phyloP scores from a whole-genome alignment of 2,329 filamentous ascomycete species.

The Talaromyces islandicus region DNA sequence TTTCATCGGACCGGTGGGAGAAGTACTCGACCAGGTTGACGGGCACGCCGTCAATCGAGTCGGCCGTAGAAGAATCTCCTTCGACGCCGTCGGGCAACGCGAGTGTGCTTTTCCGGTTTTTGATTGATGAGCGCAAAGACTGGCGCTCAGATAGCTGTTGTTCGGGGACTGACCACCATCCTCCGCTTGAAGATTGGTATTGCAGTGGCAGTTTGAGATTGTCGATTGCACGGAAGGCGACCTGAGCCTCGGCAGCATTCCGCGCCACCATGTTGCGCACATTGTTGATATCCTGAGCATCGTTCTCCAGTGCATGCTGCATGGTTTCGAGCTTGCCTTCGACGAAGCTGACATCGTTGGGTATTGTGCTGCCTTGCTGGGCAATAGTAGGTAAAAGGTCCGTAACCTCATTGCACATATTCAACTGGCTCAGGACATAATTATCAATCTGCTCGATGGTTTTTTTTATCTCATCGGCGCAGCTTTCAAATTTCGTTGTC shows the following conservation, averaged over 20 bases:
- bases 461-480: conserved; percentile 73
- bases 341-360: conserved; percentile 60
- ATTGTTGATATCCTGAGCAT: conserved; percentile 54
- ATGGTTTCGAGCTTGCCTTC: conserved; percentile 57
- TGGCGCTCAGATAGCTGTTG: conserved; percentile 34
- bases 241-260: conserved; percentile 63
- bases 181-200: conserved; percentile 48
- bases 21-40: conserved; percentile 60
- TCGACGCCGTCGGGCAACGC: conserved; percentile 43
- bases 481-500: conserved; percentile 87
- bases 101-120: conserved; percentile 32
- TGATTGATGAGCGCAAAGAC: conserved; percentile 33
- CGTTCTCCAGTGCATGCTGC: conserved; percentile 57
- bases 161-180: conserved; percentile 36
- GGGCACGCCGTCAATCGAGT: conserved; percentile 46
- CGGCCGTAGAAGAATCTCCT: conserved; percentile 32
- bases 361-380: conserved; percentile 58
- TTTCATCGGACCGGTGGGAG: conserved; percentile 56
- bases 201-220: conserved; percentile 65
- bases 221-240: conserved; percentile 67
- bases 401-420: conserved; percentile 66
- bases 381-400: conserved; percentile 61
- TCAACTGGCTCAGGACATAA: conserved; percentile 73
- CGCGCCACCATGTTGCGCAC: conserved; percentile 54
- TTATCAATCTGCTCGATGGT: conserved; percentile 73